These are phyloP conservation scores for Solanum pimpinellifolium DNA, from an alignment of 257 asterid genomes.

Conservation along the genomic window DNA sequence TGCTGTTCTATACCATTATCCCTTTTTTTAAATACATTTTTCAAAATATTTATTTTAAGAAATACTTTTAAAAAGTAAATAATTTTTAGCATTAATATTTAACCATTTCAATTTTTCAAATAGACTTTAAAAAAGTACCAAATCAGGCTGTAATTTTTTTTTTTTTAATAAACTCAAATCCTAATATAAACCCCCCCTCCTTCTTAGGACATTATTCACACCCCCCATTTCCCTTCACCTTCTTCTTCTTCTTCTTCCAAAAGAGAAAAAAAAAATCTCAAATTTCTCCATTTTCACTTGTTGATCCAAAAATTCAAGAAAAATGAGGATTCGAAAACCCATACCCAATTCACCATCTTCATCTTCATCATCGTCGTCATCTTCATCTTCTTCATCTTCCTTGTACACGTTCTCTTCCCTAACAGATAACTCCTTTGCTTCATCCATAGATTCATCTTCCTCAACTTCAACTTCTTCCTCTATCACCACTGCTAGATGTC, in stretches of 20 bases:
- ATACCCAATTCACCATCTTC: not conserved
- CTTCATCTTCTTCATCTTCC: conserved; percentile 8
- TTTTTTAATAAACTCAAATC: not conserved
- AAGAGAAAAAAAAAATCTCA: not conserved
- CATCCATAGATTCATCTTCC: conserved; percentile 7
- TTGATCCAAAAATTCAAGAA: not conserved
- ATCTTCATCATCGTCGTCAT: not conserved
- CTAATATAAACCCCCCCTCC: not conserved
- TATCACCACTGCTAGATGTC: conserved; percentile 47
- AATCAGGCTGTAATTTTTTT: no score
- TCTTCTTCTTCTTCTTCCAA: not conserved
- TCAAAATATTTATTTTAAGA: no score
- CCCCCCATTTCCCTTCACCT: not conserved
- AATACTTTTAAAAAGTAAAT: no score
- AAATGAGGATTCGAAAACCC: conserved; percentile 2
- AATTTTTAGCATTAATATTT: no score
- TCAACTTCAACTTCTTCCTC: conserved; percentile 2
- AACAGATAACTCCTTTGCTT: conserved; percentile 1
- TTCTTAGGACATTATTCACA: not conserved
- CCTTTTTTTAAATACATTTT: fast-evolving
- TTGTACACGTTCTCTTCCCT: not conserved
- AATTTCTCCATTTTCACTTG: not conserved
- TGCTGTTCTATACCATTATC: no score
- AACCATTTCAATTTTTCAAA: no score
- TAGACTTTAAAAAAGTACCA: no score